Evolutionary conservation across 345 rosid genomes (phyloP), one percentile per base, ranked within the genome.

Genomic region (Ceriops decandra): DNA sequence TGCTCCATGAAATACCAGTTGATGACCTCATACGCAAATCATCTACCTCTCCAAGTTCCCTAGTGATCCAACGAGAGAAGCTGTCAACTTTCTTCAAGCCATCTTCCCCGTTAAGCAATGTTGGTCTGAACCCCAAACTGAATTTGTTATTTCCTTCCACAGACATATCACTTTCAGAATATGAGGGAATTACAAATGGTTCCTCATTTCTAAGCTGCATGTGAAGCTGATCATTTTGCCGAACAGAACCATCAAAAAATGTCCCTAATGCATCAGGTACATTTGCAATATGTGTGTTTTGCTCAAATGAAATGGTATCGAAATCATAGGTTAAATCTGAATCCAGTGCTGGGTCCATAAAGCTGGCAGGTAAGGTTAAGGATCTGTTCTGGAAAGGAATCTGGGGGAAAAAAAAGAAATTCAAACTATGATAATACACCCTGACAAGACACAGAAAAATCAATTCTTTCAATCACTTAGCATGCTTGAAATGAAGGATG

Each of bases 61-160:
- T 87, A 62, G 82, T 76, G 52, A 85, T 74, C 98, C 98, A 90
- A 33, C 95, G 84, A 68, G 95, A 87, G 72, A 92, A 92, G 80
- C 98, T 92, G 68, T 92, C 98, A 54, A 88, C 96, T 73, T 92
- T 90, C 72, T 87, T 88, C 81, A 92, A 79, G 73, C 86, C 78
- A 47, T 90, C 87, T 61, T 85, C 89, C 35, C 78, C 81, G 68
- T 84, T 84, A 28, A 85, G 64, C 49, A 92, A 82, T 54, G 83
- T 69, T 67, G 78, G 83, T 81, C 79, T 90, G 33, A 72, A 64
- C 62, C 81, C 19, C 2, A 80, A 70, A 66, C 75, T 17, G 63
- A 68, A 72, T 72, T 74, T 81, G 71, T 71, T 67, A 74, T 73
- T 88, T 64, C 86, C 80, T 70, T 84, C 91, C 56, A 67, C 60